phyloP scores from a whole-genome alignment of 768 basidiomycete genomes.

The Leccinum disarticulatum region DNA sequence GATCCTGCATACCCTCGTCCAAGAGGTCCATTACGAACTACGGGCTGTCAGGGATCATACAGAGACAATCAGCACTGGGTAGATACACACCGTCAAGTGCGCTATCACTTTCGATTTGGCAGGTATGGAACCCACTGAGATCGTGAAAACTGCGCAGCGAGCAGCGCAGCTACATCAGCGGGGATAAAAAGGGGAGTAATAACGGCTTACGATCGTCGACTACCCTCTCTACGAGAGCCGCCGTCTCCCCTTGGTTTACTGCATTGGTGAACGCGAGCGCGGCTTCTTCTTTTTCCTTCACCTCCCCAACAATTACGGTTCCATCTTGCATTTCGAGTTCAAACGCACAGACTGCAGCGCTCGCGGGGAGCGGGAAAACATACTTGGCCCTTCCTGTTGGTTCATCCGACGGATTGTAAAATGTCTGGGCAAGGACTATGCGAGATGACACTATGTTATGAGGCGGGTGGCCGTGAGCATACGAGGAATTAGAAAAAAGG shows the following conservation, averaged over 20 bases:
- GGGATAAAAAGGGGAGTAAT: not conserved
- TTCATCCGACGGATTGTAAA: conserved; percentile 36
- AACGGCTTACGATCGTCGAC: conserved; percentile 49
- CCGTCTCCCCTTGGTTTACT: conserved; percentile 36
- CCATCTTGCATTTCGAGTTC: conserved; percentile 47
- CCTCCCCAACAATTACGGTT: conserved; percentile 42
- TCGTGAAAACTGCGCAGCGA: conserved; percentile 47
- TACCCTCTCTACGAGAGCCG: conserved; percentile 49
- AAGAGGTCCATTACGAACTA: conserved; percentile 55
- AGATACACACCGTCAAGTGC: conserved; percentile 41
- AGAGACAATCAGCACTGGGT: not conserved
- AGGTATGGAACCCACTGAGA: conserved; percentile 56
- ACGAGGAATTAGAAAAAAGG: conserved; percentile 1
- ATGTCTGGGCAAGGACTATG: conserved; percentile 42
- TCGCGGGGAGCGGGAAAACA: conserved; percentile 58
- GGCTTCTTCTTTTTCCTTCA: conserved; percentile 49
- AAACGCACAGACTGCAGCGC: conserved; percentile 56
- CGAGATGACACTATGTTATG: conserved; percentile 41
- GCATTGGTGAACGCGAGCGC: conserved; percentile 41
- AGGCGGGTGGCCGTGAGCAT: not conserved
- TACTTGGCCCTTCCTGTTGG: conserved; percentile 50
- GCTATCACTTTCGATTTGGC: conserved; percentile 40
- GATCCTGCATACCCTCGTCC: conserved; percentile 47
- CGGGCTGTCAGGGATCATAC: not conserved
- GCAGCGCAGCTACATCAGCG: not conserved